Evolutionary conservation across 1,139 yeast species (phyloP), one percentile per base, ranked within the genome.

Genomic region (Suhomyces yuchorum): DNA sequence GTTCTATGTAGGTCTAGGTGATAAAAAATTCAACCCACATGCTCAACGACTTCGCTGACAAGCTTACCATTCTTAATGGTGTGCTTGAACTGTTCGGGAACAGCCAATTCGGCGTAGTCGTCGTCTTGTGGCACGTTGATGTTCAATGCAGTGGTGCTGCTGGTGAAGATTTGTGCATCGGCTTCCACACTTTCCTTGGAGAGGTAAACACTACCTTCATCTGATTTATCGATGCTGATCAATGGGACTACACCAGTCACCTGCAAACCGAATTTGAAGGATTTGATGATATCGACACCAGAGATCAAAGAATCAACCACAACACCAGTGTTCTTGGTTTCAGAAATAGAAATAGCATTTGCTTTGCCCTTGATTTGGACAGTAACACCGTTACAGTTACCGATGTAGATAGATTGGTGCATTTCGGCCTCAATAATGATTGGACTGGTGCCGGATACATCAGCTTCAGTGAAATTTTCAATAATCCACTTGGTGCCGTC

Each of bases 331-430:
- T 82, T 83, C 37, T 73, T 73, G 61, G 96, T 84, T 50, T 85
- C 85, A 52, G 88, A 85, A 51, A 93, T 63, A 1, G 97, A 82
- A 47, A 95, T 81, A 0, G 97, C 96, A 60, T 91, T 92, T 50
- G 91, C 90, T 66, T 93, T 93, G 52, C 99, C 99, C 67, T 83
- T 85, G 62, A 95, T 75, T 65, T 88, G 95, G 50, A 95, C 71
- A 11, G 96, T 85, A 41, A 82, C 73, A 51, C 85, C 85, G 36
- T 65, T 63, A 70, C 96, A 89, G 59, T 86, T 84, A 48, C 96
- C 96, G 57, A 95, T 85, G 63, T 87, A 91, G 14, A 95, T 84
- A 28, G 96, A 87, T 64, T 95, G 98, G 57, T 85, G 85, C 80
- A 85, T 85, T 58, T 85, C 89, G 28, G 87, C 95, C 26, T 88